These are phyloP conservation scores for Chiua sp. DNA, from an alignment of 1,284 basidiomycete genomes.

Conservation along the genomic window DNA sequence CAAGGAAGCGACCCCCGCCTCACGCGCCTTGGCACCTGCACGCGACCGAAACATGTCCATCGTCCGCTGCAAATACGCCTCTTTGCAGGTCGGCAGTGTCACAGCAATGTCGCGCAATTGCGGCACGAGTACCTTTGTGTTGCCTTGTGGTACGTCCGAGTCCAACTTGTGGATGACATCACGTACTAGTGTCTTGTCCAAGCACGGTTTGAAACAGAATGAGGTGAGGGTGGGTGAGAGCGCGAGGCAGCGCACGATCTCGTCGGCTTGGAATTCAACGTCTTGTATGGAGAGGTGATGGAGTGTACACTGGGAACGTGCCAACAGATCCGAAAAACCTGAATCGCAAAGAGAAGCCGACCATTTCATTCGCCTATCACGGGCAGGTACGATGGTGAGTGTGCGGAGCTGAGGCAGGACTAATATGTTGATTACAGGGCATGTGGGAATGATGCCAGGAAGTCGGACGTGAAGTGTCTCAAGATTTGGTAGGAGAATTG, in stretches of 20 bases:
- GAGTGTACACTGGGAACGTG: conserved; percentile 18
- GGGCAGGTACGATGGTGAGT: conserved; percentile 13
- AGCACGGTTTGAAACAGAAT: conserved; percentile 23
- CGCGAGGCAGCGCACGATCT: conserved; percentile 28
- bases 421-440: conserved; percentile 4
- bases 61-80: conserved; percentile 10
- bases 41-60: conserved; percentile 21
- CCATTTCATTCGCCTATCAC: neutral
- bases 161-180: conserved; percentile 17
- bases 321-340: conserved; percentile 23
- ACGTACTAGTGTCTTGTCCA: conserved; percentile 14
- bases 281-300: conserved; percentile 22
- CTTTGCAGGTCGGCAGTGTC: conserved; percentile 19
- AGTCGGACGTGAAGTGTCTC: conserved; percentile 20
- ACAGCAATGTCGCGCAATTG: conserved; percentile 15
- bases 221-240: conserved; percentile 14
- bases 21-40: neutral
- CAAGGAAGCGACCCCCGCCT: conserved; percentile 6
- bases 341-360: neutral
- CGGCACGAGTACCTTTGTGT: conserved; percentile 1
- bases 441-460: neutral
- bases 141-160: neutral
- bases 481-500: neutral
- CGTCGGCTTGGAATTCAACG: conserved; percentile 22
- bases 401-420: conserved; percentile 22